Evolutionary conservation across 176 grass and related monocot species (phyloP).

Genomic region (Rhynchospora pubera): DNA sequence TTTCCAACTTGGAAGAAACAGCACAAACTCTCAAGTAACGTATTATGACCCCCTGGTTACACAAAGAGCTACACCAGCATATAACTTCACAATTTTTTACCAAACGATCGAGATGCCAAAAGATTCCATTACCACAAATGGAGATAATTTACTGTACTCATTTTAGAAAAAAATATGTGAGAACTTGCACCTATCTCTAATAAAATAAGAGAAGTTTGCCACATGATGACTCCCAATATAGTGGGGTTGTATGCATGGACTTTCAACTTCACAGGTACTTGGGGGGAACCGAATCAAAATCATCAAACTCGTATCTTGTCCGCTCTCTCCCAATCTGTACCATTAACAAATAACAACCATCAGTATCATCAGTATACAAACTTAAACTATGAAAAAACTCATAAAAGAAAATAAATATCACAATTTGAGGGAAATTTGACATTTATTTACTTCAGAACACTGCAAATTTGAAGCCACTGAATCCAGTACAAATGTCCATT

Average conservation of each 20-base stretch:
- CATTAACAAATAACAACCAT: neutral
- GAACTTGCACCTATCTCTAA: neutral
- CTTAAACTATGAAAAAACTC: slow-evolving; percentile 5
- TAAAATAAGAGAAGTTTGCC: neutral
- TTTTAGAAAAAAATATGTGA: neutral
- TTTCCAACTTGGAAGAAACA: no score
- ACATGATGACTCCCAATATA: neutral
- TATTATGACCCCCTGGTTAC: neutral
- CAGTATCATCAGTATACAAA: neutral
- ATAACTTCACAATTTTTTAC: neutral
- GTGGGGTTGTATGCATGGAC: neutral
- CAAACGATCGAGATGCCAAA: neutral
- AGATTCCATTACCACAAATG: neutral
- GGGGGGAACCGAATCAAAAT: slow-evolving; percentile 63
- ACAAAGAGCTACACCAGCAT: neutral
- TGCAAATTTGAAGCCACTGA: neutral
- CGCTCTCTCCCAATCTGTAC: slow-evolving; percentile 65
- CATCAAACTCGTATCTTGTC: slow-evolving; percentile 67
- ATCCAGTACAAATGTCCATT: no score
- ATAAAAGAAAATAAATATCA: neutral
- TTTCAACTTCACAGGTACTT: slow-evolving; percentile 57
- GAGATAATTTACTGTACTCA: neutral
- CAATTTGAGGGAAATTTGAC: neutral
- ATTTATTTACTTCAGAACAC: neutral
- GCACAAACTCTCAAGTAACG: no score